Conservation (phyloP, 2,329 filamentous ascomycete species). For the Paracamarosporium sp. region DNA sequence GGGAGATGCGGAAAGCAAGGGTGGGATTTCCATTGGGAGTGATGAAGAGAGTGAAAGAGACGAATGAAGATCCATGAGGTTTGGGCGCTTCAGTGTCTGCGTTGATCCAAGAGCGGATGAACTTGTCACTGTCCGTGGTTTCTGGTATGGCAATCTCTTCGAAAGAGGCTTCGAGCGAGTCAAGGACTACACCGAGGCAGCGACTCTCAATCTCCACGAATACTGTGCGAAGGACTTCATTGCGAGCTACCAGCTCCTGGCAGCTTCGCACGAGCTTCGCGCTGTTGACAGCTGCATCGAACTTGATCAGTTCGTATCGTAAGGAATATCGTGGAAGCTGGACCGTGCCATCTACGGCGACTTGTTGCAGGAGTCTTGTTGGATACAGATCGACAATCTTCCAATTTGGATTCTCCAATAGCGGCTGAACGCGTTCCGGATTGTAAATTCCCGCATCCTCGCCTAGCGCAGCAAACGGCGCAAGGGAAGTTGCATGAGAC, state of each 20-base stretch:
- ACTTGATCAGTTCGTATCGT: constrained; percentile 70
- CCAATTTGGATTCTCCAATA: constrained; percentile 59
- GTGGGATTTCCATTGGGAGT: constrained; percentile 61
- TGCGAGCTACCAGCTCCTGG: constrained; percentile 62
- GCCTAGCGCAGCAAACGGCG: constrained; percentile 61
- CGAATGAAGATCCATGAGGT: constrained; percentile 60
- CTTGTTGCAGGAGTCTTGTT: constrained; percentile 63
- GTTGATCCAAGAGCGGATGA: constrained; percentile 61
- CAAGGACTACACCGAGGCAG: constrained; percentile 65
- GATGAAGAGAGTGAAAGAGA: constrained; percentile 57
- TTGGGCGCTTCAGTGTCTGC: constrained; percentile 63
- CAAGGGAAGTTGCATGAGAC: constrained; percentile 32
- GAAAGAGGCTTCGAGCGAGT: constrained; percentile 60
- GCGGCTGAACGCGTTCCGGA: constrained; percentile 57
- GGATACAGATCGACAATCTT: constrained; percentile 64
- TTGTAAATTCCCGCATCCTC: constrained; percentile 54
- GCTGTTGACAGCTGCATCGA: constrained; percentile 59
- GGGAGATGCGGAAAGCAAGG: constrained; percentile 68
- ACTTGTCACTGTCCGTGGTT: constrained; percentile 59
- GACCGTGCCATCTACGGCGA: constrained; percentile 66
- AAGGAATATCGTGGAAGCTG: constrained; percentile 66
- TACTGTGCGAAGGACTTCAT: constrained; percentile 71
- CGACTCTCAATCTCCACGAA: constrained; percentile 61
- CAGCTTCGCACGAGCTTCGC: constrained; percentile 59
- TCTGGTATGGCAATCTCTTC: constrained; percentile 46